Percentiles rank a stretch among this genome's conserved stretches.
Conservation (phyloP, 306 rosid species). For the Pterocarpus santalinus region DNA sequence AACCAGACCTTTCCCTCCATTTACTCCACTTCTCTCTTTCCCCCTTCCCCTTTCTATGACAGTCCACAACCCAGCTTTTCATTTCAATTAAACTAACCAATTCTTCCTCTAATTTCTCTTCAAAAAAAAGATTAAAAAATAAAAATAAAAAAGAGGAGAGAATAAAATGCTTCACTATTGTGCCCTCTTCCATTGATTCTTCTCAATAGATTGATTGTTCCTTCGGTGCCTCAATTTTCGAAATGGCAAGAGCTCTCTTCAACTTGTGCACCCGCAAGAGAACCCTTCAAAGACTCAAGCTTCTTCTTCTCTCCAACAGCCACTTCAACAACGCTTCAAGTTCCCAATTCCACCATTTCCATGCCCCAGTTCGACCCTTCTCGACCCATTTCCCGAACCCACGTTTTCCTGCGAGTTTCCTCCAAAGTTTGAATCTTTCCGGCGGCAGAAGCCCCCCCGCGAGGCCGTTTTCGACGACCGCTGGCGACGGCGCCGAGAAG, state of each 20-base stretch:
- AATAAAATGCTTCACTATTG: background rate
- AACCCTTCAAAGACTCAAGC: constrained; percentile 50
- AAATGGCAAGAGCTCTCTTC: constrained; percentile 72
- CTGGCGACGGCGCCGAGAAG: constrained; percentile 2
- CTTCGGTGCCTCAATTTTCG: background rate
- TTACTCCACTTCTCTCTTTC: constrained; percentile 42
- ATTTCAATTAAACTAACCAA: background rate
- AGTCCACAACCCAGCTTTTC: background rate
- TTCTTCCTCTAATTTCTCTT: background rate
- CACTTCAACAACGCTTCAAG: constrained; percentile 19
- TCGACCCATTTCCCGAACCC: constrained; percentile 47
- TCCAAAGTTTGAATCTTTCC: constrained; percentile 46
- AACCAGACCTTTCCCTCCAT: constrained; percentile 48
- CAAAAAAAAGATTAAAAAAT: background rate
- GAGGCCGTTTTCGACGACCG: constrained; percentile 54
- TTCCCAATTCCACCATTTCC: constrained; percentile 31
- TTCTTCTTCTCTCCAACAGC: constrained; percentile 38
- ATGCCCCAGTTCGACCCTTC: constrained; percentile 15
- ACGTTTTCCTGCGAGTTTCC: background rate
- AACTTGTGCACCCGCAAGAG: constrained; percentile 57
- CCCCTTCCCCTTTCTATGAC: background rate
- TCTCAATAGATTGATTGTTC: constrained; percentile 21
- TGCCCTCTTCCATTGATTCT: background rate
- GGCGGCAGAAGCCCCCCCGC: constrained; percentile 31
- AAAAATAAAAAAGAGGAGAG: background rate